phyloP scores from a whole-genome alignment of 2,329 filamentous ascomycete species.

The Aspergillus sp. region DNA sequence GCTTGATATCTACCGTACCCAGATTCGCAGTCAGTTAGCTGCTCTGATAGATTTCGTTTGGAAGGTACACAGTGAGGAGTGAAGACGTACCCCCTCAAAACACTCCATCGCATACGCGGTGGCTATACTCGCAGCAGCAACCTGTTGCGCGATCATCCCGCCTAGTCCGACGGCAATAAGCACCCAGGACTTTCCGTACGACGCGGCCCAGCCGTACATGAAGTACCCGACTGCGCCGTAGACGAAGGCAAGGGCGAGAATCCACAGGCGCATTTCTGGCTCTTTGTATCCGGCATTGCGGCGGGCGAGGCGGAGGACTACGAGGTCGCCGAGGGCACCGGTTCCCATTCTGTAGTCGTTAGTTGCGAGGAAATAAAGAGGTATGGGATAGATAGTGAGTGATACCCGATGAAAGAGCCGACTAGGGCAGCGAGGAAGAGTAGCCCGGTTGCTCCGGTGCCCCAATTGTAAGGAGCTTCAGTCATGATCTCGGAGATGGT shows the following conservation, averaged over 20 bases:
- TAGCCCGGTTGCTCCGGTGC: constrained; percentile 31
- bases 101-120: constrained; percentile 46
- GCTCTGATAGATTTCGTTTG: too few relatives aligned
- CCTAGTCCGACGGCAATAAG: constrained; percentile 37
- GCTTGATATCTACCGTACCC: constrained; percentile 31
- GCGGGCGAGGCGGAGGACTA: constrained; percentile 34
- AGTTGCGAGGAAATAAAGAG: neutral
- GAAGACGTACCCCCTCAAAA: constrained; percentile 23
- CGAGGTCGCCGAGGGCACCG: constrained; percentile 31
- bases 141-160: constrained; percentile 43
- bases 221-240: constrained; percentile 38
- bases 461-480: constrained; percentile 37
- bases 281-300: constrained; percentile 38
- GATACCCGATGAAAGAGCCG: constrained; percentile 32
- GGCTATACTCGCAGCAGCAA: constrained; percentile 39
- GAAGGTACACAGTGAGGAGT: too few relatives aligned
- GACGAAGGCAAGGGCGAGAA: constrained; percentile 30
- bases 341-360: constrained; percentile 44
- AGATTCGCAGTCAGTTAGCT: too few relatives aligned
- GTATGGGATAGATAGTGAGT: neutral
- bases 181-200: constrained; percentile 35
- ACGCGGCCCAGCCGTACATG: constrained; percentile 41
- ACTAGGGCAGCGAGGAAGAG: constrained; percentile 35
- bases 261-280: constrained; percentile 42
- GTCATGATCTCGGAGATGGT: constrained; percentile 39